Conservation (phyloP, 2,329 filamentous ascomycete genomes). For the Aspergillus unguis region DNA sequence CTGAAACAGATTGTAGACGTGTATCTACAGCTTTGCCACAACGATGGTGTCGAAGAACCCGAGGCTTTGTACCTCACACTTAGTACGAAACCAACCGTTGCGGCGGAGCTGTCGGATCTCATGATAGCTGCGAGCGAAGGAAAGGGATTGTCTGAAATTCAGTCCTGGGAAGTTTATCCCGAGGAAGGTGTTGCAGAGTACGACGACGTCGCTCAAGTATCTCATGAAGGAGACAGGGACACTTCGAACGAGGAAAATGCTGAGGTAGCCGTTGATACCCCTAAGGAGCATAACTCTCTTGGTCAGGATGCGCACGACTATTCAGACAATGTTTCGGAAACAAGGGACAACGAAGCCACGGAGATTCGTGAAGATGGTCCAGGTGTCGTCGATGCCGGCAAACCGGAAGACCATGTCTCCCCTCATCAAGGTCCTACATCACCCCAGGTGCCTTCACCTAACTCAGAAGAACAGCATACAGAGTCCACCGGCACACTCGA, state of each 20-base stretch:
- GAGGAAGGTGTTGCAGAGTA: conserved; percentile 36
- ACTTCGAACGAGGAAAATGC: conserved; percentile 16
- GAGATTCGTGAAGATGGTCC: conserved; percentile 14
- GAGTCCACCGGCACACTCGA: conserved; percentile 30
- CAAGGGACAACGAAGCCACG: conserved; percentile 1
- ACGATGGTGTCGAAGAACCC: conserved; percentile 54
- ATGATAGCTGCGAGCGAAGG: conserved; percentile 53
- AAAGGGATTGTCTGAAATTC: conserved; percentile 54
- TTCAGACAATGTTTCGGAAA: conserved; percentile 1
- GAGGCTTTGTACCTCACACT: conserved; percentile 59
- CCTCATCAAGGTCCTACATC: conserved; percentile 3
- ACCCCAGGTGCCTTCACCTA: conserved; percentile 21
- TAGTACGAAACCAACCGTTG: conserved; percentile 53
- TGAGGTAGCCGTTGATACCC: conserved; percentile 14
- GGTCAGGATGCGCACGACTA: background rate
- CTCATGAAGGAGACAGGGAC: conserved; percentile 13
- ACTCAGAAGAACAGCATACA: conserved; percentile 29
- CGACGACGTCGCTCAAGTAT: conserved; percentile 13
- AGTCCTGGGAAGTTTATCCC: conserved; percentile 47
- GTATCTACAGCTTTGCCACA: conserved; percentile 57
- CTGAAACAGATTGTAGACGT: conserved; percentile 58
- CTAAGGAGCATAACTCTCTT: conserved; percentile 9
- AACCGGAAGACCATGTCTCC: conserved; percentile 6
- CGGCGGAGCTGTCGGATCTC: conserved; percentile 52
- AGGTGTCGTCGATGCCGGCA: conserved; percentile 8